These are phyloP conservation scores for Chrysoporthe cubensis DNA, from an alignment of 2,329 filamentous ascomycete genomes.

Conservation along the genomic window DNA sequence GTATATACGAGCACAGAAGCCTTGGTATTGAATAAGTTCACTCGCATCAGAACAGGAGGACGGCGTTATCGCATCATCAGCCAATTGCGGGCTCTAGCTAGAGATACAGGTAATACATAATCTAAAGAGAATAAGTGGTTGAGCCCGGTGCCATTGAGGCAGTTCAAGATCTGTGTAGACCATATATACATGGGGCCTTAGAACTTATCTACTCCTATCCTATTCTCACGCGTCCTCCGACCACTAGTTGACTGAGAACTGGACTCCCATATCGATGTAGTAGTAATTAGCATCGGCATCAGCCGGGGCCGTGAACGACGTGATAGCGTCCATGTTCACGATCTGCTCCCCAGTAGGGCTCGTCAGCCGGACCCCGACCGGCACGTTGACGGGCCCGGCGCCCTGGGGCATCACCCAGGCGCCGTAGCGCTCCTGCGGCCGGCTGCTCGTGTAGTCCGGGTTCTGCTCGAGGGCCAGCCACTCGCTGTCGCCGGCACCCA, in stretches of 20 bases:
- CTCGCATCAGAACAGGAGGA: too few relatives aligned
- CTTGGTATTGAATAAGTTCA: not conserved
- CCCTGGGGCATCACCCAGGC: constrained; percentile 12
- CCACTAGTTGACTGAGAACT: not conserved
- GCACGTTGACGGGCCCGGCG: not conserved
- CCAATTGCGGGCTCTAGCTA: too few relatives aligned
- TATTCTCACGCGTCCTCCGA: not conserved
- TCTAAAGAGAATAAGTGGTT: too few relatives aligned
- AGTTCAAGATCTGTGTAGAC: too few relatives aligned
- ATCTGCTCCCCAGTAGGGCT: constrained; percentile 12
- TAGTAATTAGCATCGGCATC: constrained; percentile 5
- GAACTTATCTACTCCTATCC: not conserved
- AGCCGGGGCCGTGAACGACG: constrained; percentile 9
- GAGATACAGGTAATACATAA: too few relatives aligned
- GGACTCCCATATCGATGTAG: constrained; percentile 13
- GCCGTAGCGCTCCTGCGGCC: constrained; percentile 15
- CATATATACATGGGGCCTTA: too few relatives aligned
- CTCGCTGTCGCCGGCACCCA: constrained; percentile 5
- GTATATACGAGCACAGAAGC: constrained; percentile 38
- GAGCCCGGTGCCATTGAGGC: too few relatives aligned
- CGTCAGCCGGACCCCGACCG: constrained; percentile 2
- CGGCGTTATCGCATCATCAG: too few relatives aligned
- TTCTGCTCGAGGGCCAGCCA: constrained; percentile 7
- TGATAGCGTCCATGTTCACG: constrained; percentile 10
- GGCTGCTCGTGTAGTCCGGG: constrained; percentile 11